A percentile compares a stretch with the other conserved stretches of the same genome.
phyloP scores from a whole-genome alignment of 2,329 filamentous ascomycete species.

The Ophiostoma sp. region DNA sequence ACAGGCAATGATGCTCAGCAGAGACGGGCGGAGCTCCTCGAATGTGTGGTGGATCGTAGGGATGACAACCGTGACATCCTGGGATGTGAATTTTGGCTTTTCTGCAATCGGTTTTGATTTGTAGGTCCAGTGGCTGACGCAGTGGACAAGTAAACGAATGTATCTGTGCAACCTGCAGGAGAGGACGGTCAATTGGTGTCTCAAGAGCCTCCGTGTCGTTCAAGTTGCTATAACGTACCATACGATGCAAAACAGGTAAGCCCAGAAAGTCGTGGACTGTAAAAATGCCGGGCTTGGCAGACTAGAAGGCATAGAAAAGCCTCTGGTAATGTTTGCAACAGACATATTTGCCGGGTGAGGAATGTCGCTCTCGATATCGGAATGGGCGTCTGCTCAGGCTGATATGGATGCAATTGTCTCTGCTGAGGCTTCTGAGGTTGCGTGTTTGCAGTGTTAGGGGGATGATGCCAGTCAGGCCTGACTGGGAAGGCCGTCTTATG shows the following conservation, averaged over 20 bases:
- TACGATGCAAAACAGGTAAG: constrained; percentile 42
- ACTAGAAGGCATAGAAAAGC: neutral
- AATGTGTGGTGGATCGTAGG: constrained; percentile 88
- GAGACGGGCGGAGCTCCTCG: constrained; percentile 77
- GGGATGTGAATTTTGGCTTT: constrained; percentile 73
- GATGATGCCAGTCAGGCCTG: constrained; percentile 28
- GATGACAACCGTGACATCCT: constrained; percentile 92
- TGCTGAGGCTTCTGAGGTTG: neutral
- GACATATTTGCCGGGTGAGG: constrained; percentile 20
- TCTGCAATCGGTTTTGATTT: constrained; percentile 79
- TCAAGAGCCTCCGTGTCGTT: neutral
- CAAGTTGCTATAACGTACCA: constrained; percentile 43
- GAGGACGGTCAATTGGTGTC: neutral
- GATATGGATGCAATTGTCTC: neutral
- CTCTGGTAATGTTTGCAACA: neutral
- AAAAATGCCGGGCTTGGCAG: constrained; percentile 35
- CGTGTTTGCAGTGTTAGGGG: neutral
- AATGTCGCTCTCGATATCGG: neutral
- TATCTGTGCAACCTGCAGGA: constrained; percentile 77
- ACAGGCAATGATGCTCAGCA: constrained; percentile 73
- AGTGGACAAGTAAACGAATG: constrained; percentile 79
- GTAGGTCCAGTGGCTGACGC: constrained; percentile 82
- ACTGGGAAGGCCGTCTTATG: constrained; percentile 24
- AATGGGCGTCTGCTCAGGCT: neutral
- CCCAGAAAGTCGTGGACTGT: constrained; percentile 51